Conservation (phyloP, 139 green algal species). For the Asterochloris erici region DNA sequence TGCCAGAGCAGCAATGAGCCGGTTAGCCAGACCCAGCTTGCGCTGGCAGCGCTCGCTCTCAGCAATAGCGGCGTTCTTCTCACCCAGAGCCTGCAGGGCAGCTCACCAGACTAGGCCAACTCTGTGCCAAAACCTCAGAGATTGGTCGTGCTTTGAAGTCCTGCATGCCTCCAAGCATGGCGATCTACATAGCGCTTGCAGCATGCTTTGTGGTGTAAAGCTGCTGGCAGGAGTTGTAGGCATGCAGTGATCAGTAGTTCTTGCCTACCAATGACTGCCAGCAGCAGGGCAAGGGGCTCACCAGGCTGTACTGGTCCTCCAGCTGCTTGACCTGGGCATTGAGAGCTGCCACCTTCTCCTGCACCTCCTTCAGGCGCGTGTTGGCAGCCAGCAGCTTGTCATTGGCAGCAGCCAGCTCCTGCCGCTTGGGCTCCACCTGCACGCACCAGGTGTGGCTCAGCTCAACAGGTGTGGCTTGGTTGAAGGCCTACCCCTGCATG, state of each 20-base stretch:
- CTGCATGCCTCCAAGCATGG: no score
- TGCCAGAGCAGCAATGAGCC: slow-evolving; percentile 81
- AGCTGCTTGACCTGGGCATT: slow-evolving; percentile 74
- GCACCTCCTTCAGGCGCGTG: slow-evolving; percentile 49
- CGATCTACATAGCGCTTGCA: no score
- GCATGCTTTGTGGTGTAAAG: no score
- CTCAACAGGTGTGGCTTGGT: no score
- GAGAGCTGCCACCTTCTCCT: slow-evolving; percentile 69
- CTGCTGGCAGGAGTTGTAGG: no score
- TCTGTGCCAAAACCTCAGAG: no score
- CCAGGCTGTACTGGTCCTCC: slow-evolving; percentile 70
- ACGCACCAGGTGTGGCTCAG: background rate
- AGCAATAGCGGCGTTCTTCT: slow-evolving; percentile 79
- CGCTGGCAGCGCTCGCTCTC: slow-evolving; percentile 71
- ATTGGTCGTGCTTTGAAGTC: no score
- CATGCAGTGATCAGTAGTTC: no score
- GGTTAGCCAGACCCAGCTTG: slow-evolving; percentile 81
- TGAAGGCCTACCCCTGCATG: no score
- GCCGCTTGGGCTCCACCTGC: slow-evolving; percentile 73
- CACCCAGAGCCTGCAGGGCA: slow-evolving; percentile 54
- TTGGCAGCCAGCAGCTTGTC: slow-evolving; percentile 77
- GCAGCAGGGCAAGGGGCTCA: background rate
- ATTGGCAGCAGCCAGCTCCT: slow-evolving; percentile 82
- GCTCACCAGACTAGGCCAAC: background rate
- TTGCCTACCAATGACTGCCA: background rate